A percentile compares a stretch with the other conserved stretches of the same genome.
These are phyloP conservation scores for Ophiocordyceps sinensis DNA, from an alignment of 2,329 filamentous ascomycete genomes.

Conservation along the genomic window DNA sequence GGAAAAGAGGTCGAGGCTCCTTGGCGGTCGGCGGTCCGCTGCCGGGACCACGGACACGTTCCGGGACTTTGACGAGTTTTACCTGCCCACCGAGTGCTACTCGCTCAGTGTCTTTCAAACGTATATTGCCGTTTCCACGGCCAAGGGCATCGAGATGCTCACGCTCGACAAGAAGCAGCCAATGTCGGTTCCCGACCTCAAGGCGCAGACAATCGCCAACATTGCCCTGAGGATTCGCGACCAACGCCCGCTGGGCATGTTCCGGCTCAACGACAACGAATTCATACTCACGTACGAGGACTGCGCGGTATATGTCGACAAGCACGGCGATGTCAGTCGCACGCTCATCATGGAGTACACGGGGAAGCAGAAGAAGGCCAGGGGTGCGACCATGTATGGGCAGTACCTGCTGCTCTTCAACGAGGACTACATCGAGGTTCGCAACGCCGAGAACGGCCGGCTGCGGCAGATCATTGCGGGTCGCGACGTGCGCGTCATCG, in stretches of 20 bases:
- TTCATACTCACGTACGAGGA: slow-evolving; percentile 92
- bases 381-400: slow-evolving; percentile 75
- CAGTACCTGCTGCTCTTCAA: slow-evolving; percentile 90
- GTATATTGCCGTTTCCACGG: slow-evolving; percentile 79
- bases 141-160: slow-evolving; percentile 87
- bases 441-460: slow-evolving; percentile 90
- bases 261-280: slow-evolving; percentile 80
- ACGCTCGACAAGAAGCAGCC: slow-evolving; percentile 95
- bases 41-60: slow-evolving; percentile 82
- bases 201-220: slow-evolving; percentile 61
- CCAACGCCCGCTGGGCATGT: slow-evolving; percentile 87
- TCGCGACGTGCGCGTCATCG: slow-evolving; percentile 75
- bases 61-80: slow-evolving; percentile 97
- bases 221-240: slow-evolving; percentile 74
- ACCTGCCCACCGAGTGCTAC: slow-evolving; percentile 89
- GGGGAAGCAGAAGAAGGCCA: slow-evolving; percentile 67
- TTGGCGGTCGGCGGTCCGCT: slow-evolving; percentile 41
- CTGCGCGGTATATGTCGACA: slow-evolving; percentile 95
- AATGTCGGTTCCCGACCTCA: slow-evolving; percentile 82
- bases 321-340: slow-evolving; percentile 88
- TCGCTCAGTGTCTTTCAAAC: slow-evolving; percentile 94
- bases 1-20: slow-evolving; percentile 62
- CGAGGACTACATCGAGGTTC: slow-evolving; percentile 89
- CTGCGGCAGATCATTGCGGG: slow-evolving; percentile 89
- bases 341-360: slow-evolving; percentile 98